Evolutionary conservation across 805 yeast species (phyloP), one percentile per base, ranked within the genome.

Genomic region (Candida jianshihensis): DNA sequence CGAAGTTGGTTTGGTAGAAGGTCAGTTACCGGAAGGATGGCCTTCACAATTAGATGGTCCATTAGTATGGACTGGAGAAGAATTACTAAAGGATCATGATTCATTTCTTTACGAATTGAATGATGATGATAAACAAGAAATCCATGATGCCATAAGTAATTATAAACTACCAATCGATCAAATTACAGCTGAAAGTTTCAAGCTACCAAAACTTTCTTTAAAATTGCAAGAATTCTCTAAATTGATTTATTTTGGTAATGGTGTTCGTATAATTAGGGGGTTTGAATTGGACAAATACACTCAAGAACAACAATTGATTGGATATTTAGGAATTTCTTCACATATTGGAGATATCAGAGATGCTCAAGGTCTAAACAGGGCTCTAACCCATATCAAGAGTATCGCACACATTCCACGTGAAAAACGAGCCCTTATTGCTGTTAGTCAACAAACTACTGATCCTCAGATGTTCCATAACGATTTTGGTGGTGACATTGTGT

Each of bases 401-500:
- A 30, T 35, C 19, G 38, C 38, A n/a, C 38, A 35, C 25, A 6
- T 35, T 4, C 38, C 38, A 24, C 13, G 14, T 9, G 30, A 24
- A 24, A 4, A 30, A 15, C 29, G 37, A 15, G 37, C 37, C 4
- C 37, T 33, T 3, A 35, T 35, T 19, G 37, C 30, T 3, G 37
- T 35, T 10, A 14, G 21, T 30, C 37, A 35, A 25, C 37, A 35
- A 30, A 35, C 37, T 9, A 35, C 37, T 2, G 37, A 35, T 25
- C 33, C 37, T 4, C 37, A 35, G 16, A 30, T 35, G 37, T 35
- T 30, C 24, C 37, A 35, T 25, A 35, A 35, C 24, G 37, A 35
- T 16, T 30, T 35, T 25, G 37, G 37, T 9, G 33, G 37, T 14
- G 37, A 35, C 14, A 22, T 35, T 24, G 37, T 35, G 14, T 15